Base-by-base conservation (phyloP, 805 yeast species). In the Candida ulmi region DNA sequence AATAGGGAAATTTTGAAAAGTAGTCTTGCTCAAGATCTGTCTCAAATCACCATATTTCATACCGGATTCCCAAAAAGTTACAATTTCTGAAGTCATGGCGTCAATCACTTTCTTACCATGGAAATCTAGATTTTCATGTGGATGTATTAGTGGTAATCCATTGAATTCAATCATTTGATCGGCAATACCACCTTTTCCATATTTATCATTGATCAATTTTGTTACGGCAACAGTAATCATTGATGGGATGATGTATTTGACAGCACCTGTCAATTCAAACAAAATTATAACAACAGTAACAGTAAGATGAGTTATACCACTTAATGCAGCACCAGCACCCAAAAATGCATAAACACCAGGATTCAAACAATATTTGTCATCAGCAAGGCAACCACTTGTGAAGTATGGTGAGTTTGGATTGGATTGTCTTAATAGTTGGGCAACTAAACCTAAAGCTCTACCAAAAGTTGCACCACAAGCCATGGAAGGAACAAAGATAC, bases 401-500 rank as follows among this genome's bases (percentile, higher is more conserved):
- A 73, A 72, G 15, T 65, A 41, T 4, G 44, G 17, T 7, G 62
- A 46, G 27, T 61, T 52, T 3, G 74, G 72, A 35, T 61, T 60
- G 3, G 64, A 46, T 7, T 68, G 66, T 30, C 70, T 65, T 13
- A 72, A 44, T 19, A 64, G 55, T 46, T 85, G 84, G 42, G 87
- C 79, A 6, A 83, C 43, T 8, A 88, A 64, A 5, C 99, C 97
- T 11, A 93, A 52, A 0, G 90, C 83, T 38, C 97, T 71, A 8
- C 99, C 99, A 61, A 87, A 84, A 0, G 95, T 78, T 0, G 98
- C 97, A 17, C 99, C 99, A 2, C 88, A 84, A 0, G 96, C 90
- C 95, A 93, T 87, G 2, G 96, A 85, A 3, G 99, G 99, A 39
- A 93, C 95, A 62, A 93, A 83, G 6, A 91, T 87, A 13, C 99